phyloP scores from a whole-genome alignment of 768 basidiomycete species.

The Lactarius hengduanensis region DNA sequence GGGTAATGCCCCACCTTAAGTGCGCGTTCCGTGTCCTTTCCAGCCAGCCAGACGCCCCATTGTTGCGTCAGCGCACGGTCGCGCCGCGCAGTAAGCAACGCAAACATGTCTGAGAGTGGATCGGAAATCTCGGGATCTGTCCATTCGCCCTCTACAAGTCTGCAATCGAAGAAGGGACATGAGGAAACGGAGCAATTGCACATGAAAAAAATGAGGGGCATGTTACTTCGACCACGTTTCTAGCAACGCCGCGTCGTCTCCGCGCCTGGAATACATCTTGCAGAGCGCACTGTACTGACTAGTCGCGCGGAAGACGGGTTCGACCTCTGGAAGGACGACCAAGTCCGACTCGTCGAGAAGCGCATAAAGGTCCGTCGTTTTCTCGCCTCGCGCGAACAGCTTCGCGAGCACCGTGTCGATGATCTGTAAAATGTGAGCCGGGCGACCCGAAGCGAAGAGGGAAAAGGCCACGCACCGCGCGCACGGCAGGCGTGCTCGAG shows the following conservation, averaged over 20 bases:
- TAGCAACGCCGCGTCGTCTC: conserved; percentile 60
- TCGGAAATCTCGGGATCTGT: conserved; percentile 61
- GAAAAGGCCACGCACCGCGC: conserved; percentile 26
- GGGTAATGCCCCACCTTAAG: conserved; percentile 51
- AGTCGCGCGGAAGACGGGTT: conserved; percentile 48
- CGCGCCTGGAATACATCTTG: conserved; percentile 55
- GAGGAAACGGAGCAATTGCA: not conserved
- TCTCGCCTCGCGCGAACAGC: conserved; percentile 61
- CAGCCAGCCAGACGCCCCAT: conserved; percentile 82
- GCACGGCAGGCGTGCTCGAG: conserved; percentile 32
- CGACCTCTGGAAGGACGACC: conserved; percentile 61
- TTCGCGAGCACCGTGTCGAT: conserved; percentile 84
- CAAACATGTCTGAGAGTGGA: conserved; percentile 59
- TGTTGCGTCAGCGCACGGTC: conserved; percentile 62
- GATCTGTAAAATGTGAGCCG: conserved; percentile 42
- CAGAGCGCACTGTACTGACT: conserved; percentile 62
- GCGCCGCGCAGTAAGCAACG: conserved; percentile 53
- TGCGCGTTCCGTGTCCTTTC: conserved; percentile 64
- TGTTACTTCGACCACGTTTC: conserved; percentile 66
- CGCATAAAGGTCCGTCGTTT: conserved; percentile 58
- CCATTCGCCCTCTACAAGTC: conserved; percentile 66
- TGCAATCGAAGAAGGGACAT: conserved; percentile 31
- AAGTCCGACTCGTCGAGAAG: conserved; percentile 54
- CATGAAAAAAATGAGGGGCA: not conserved
- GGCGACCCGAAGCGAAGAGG: not conserved